Conservation (phyloP, 495 filamentous ascomycete species). For the Neurospora sp. region DNA sequence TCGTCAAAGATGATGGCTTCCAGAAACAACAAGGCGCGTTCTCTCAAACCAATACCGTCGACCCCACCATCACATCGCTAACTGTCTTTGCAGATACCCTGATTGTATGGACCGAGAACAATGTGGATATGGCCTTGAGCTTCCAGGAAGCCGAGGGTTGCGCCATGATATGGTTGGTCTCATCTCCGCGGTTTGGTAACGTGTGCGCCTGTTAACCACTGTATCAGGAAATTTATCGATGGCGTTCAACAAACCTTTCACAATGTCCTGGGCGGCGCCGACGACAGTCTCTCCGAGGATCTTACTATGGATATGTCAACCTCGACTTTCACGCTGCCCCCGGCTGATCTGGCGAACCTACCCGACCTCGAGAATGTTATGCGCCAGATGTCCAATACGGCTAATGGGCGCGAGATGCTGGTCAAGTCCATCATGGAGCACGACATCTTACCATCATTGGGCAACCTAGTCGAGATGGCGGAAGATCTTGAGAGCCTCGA, state of each 20-base stretch:
- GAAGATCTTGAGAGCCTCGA: conserved; percentile 81
- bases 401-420: conserved; percentile 74
- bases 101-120: conserved; percentile 95
- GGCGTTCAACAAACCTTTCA: conserved; percentile 58
- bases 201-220: conserved; percentile 8
- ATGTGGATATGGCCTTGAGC: conserved; percentile 93
- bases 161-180: conserved; percentile 69
- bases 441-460: conserved; percentile 79
- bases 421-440: conserved; percentile 76
- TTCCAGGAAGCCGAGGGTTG: conserved; percentile 98
- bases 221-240: conserved; percentile 77
- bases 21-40: conserved; percentile 91
- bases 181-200: conserved; percentile 8
- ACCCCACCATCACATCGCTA: conserved; percentile 10
- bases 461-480: conserved; percentile 72
- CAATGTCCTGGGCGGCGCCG: conserved; percentile 40
- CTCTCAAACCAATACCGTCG: not conserved
- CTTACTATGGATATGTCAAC: conserved; percentile 53
- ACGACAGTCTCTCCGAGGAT: conserved; percentile 88
- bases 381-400: conserved; percentile 60
- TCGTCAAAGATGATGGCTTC: conserved; percentile 90
- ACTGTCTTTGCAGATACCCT: conserved; percentile 62
- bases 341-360: conserved; percentile 68
- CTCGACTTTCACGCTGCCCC: conserved; percentile 57
- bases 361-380: conserved; percentile 74